These are phyloP conservation scores for Ophiostoma sp. DNA, from an alignment of 2,329 filamentous ascomycete genomes.

Conservation along the genomic window DNA sequence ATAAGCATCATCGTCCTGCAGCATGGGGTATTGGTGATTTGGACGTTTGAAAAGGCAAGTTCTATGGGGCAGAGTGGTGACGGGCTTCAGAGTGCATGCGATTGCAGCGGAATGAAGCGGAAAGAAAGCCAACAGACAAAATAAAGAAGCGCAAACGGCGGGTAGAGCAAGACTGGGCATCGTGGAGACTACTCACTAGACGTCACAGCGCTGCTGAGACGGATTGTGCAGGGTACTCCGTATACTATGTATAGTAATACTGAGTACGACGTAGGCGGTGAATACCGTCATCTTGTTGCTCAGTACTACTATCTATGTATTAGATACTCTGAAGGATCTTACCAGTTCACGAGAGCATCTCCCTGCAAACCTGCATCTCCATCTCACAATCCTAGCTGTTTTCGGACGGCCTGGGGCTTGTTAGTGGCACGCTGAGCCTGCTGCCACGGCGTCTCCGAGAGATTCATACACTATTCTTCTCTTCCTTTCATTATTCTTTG, in stretches of 20 bases:
- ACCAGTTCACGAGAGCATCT: neutral
- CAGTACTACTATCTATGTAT: too few species aligned
- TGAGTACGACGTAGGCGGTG: neutral
- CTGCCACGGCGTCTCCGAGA: conserved; percentile 16
- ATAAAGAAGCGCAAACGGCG: neutral
- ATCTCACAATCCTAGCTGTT: neutral
- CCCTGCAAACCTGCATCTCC: neutral
- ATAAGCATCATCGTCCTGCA: neutral
- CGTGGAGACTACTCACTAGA: neutral
- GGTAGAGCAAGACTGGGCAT: neutral
- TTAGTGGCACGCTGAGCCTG: neutral
- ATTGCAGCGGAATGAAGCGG: neutral
- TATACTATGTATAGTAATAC: too few species aligned
- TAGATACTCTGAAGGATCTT: neutral
- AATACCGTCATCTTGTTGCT: neutral
- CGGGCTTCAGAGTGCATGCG: neutral
- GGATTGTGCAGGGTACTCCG: too few species aligned
- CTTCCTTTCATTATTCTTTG: neutral
- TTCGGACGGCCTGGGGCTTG: neutral
- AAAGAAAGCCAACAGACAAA: neutral
- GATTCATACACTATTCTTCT: neutral
- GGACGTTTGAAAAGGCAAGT: neutral
- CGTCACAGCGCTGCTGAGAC: neutral
- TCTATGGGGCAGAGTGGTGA: neutral
- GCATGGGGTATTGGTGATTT: neutral